These are phyloP conservation scores for Alternaria sp. DNA, from an alignment of 2,329 filamentous ascomycete species.

Conservation along the genomic window DNA sequence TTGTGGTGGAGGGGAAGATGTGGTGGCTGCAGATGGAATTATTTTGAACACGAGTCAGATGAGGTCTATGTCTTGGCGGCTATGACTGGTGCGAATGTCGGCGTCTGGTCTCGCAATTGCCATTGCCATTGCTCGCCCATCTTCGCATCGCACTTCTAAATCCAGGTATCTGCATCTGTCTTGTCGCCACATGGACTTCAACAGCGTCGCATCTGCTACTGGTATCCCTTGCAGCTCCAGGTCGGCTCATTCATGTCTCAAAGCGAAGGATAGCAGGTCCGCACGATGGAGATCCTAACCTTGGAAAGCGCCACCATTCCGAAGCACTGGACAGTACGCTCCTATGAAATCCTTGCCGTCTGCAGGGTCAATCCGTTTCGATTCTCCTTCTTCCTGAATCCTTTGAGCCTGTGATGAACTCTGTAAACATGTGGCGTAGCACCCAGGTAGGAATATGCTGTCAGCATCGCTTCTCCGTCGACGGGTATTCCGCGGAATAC, in stretches of 20 bases:
- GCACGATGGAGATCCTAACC: not conserved
- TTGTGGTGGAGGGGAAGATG: not conserved
- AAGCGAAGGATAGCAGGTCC: not conserved
- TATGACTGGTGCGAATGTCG: not conserved
- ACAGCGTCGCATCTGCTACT: not conserved
- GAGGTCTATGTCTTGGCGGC: not conserved
- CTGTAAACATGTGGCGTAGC: too few species aligned
- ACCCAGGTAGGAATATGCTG: not conserved
- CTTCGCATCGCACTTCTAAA: not conserved
- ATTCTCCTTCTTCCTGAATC: not conserved
- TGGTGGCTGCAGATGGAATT: not conserved
- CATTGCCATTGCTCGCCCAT: not conserved
- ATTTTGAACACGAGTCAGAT: constrained; percentile 10
- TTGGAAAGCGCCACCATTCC: not conserved
- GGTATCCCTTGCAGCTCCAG: not conserved
- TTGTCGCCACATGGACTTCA: not conserved
- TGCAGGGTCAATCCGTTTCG: not conserved
- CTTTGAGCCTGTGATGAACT: too few species aligned
- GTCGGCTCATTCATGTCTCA: not conserved
- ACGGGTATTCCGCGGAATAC: not conserved
- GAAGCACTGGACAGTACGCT: not conserved
- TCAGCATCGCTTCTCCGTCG: not conserved
- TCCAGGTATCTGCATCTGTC: not conserved
- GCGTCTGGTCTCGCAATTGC: not conserved
- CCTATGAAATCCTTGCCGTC: not conserved